These are phyloP conservation scores for Hymenoscyphus scutula DNA, from an alignment of 2,329 filamentous ascomycete species.

Conservation along the genomic window DNA sequence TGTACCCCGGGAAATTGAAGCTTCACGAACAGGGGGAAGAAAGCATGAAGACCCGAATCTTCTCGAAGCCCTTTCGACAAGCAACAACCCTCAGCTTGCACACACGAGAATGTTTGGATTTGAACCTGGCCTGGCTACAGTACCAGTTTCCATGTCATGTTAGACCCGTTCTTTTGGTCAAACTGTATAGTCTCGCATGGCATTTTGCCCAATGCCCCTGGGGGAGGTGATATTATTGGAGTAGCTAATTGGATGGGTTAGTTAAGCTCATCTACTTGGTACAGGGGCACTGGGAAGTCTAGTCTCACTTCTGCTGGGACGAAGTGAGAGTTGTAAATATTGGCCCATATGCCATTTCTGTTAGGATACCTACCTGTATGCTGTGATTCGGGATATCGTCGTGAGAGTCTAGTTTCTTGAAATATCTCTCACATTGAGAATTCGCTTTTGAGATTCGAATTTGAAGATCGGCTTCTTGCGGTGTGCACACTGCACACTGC, in stretches of 20 bases:
- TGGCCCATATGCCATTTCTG: background rate
- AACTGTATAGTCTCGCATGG: background rate
- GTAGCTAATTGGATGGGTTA: constrained; percentile 3
- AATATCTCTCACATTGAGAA: background rate
- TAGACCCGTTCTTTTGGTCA: background rate
- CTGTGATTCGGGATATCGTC: background rate
- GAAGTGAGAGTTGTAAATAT: background rate
- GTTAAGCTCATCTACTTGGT: background rate
- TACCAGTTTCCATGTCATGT: background rate
- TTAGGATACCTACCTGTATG: background rate
- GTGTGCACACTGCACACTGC: background rate
- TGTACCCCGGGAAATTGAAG: constrained; percentile 11
- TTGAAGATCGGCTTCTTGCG: too few species aligned
- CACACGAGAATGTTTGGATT: background rate
- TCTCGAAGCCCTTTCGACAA: constrained; percentile 7
- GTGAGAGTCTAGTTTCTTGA: background rate
- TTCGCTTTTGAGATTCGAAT: too few species aligned
- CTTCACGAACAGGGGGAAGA: background rate
- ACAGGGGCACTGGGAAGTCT: background rate
- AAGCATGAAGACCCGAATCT: constrained; percentile 4
- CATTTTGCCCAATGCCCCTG: background rate
- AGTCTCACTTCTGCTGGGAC: background rate
- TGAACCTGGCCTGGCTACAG: too few species aligned
- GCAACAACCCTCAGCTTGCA: constrained; percentile 8
- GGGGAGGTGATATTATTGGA: constrained; percentile 6